phyloP scores from a whole-genome alignment of 352 stramenopile species.

The Globisporangium heterothallicum region DNA sequence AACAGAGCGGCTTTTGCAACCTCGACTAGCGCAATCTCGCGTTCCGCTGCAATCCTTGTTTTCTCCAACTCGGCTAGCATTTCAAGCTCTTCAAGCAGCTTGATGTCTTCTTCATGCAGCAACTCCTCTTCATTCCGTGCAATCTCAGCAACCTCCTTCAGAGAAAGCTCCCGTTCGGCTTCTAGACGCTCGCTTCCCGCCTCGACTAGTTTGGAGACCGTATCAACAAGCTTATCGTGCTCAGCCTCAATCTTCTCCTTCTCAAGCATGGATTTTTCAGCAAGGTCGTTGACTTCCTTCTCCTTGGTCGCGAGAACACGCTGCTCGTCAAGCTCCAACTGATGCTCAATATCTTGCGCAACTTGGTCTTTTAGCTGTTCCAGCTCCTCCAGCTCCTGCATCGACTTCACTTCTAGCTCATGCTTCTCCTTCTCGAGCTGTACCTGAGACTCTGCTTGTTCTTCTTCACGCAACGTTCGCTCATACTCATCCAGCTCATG shows the following conservation, averaged over 20 bases:
- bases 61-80: conserved; percentile 4
- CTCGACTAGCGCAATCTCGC: conserved; percentile 3
- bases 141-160: conserved; percentile 2
- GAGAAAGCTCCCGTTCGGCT: neutral
- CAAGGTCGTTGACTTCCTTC: neutral
- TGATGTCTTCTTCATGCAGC: conserved; percentile 10
- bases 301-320: conserved; percentile 12
- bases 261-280: neutral
- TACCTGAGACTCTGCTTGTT: conserved; percentile 13
- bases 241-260: conserved; percentile 5
- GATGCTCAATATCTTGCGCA: conserved; percentile 6
- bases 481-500: conserved; percentile 31
- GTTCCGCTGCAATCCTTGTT: conserved; percentile 2
- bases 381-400: conserved; percentile 16
- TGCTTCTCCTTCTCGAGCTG: conserved; percentile 18
- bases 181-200: neutral
- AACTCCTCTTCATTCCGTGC: neutral
- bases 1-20: neutral
- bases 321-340: conserved; percentile 11
- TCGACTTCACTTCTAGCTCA: conserved; percentile 2
- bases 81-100: conserved; percentile 13
- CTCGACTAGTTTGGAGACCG: conserved; percentile 7
- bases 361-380: conserved; percentile 6
- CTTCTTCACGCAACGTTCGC: conserved; percentile 4
- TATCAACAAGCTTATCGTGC: neutral